Evolutionary conservation across 2,329 filamentous ascomycete genomes (phyloP), one percentile per base, ranked within the genome.

Genomic region (Phialophora verrucosa): DNA sequence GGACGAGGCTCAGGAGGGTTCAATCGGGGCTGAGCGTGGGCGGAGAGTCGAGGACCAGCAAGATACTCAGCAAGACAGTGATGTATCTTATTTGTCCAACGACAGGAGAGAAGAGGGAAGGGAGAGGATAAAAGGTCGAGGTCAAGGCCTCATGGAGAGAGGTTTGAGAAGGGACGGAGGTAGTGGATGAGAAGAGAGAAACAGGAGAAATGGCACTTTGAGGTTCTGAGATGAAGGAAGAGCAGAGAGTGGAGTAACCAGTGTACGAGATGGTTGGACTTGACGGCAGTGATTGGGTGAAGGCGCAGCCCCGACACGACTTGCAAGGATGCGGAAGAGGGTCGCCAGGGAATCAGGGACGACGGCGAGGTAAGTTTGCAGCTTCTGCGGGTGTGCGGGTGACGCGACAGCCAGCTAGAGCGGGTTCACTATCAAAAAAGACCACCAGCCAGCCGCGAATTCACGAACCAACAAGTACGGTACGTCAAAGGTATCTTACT

Each of bases 41-140:
- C 67, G 63, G 54, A 56, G 61, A 58, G 69, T 70, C 70, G 71
- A 69, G 69, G 68, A 71, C 68, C 63, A 65, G 55, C 55, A 53
- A 70, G 71, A 70, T 69, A 71, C 63, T 66, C 67, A 59, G 67
- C 54, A 53, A 57, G 62, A 60, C 62, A 55, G 63, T 66, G 65
- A 69, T 62, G 68, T 71, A 70, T 72, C 67, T 69, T 50, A 54
- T 66, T 55, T 31, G 63, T 68, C 64, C 69, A 62, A 65, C 67
- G 69, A 71, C 67, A 62, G 55, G 65, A 65, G 62, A 63, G 51
- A 61, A 63, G 55, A 63, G 64, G 63, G 58, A 62, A 62, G 61
- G 63, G 59, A 50, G 59, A 66, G 65, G 64, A 65, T 60, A 64
- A 66, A 62, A 66, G 63, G 61, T 69, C 57, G 66, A 67, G 69